phyloP scores from a whole-genome alignment of 306 rosid genomes.

The Albizia julibrissin region DNA sequence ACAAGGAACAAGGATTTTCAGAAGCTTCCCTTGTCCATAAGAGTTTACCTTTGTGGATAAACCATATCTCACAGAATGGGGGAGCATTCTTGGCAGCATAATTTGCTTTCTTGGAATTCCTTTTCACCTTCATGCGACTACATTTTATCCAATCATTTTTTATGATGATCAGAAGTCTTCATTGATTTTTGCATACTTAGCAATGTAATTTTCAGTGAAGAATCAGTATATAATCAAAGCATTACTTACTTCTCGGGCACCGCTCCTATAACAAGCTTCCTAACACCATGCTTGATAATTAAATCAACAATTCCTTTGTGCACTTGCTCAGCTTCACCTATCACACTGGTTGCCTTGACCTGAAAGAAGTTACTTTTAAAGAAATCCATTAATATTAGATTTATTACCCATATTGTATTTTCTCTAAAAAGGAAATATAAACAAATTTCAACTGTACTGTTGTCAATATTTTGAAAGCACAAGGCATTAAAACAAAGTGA shows the following conservation, averaged over 20 bases:
- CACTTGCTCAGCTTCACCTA: conserved; percentile 63
- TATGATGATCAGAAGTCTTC: not conserved
- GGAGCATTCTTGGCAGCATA: conserved; percentile 75
- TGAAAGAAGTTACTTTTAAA: conserved; percentile 38
- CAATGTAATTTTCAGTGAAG: conserved; percentile 3
- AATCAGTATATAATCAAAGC: conserved; percentile 10
- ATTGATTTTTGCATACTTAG: not conserved
- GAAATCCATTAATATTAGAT: conserved; percentile 5
- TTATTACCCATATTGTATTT: conserved; percentile 1
- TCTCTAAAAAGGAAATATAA: not conserved
- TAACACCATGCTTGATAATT: conserved; percentile 54
- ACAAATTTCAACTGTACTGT: not conserved
- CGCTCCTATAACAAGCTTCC: conserved; percentile 84
- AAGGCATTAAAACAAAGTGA: conserved; percentile 20
- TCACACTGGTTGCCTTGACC: conserved; percentile 61
- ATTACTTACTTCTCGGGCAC: conserved; percentile 65
- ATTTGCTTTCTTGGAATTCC: conserved; percentile 70
- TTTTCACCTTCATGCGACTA: conserved; percentile 78
- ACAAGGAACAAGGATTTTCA: conserved; percentile 46
- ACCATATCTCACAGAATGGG: conserved; percentile 79
- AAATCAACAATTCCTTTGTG: conserved; percentile 78
- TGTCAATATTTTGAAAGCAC: not conserved
- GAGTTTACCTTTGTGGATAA: conserved; percentile 75
- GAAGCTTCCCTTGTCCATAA: conserved; percentile 84
- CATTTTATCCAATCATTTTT: conserved; percentile 32